phyloP scores from a whole-genome alignment of 345 rosid genomes.

The Melastoma malabathricum region DNA sequence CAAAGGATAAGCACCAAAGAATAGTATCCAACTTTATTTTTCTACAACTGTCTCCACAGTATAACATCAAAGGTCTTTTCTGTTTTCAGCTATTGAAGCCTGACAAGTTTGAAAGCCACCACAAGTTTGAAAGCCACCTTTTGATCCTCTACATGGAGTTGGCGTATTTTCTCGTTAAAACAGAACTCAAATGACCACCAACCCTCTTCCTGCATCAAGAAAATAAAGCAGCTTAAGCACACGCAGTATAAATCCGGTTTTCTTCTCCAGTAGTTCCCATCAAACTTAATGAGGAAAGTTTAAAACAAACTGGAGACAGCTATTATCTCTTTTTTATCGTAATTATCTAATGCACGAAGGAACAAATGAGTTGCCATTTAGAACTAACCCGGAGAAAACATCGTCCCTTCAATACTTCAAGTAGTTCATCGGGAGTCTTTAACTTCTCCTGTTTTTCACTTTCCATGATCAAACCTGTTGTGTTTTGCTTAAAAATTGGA shows the following conservation, averaged over 20 bases:
- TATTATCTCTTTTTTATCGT: no score
- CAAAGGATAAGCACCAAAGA: background rate
- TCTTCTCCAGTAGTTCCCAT: no score
- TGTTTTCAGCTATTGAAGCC: no score
- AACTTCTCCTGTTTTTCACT: slow-evolving; percentile 50
- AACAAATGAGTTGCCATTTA: background rate
- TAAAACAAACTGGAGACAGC: no score
- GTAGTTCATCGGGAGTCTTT: slow-evolving; percentile 88
- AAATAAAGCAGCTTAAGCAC: no score
- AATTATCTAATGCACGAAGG: background rate
- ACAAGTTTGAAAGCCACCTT: slow-evolving; percentile 20
- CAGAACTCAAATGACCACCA: slow-evolving; percentile 99
- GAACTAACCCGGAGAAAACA: slow-evolving; percentile 57
- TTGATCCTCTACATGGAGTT: slow-evolving; percentile 61
- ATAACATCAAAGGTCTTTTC: no score
- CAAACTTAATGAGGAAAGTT: no score
- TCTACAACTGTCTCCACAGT: background rate
- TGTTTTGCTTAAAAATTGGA: slow-evolving; percentile 34
- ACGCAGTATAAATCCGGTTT: no score
- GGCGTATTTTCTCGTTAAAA: slow-evolving; percentile 44
- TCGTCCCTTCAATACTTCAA: slow-evolving; percentile 43
- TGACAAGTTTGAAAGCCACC: no score
- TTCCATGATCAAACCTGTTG: slow-evolving; percentile 72
- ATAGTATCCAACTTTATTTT: background rate
- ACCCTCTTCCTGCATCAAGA: slow-evolving; percentile 76